Evolutionary conservation across 257 asterid genomes (phyloP).

Genomic region (Solanum clarkiae): DNA sequence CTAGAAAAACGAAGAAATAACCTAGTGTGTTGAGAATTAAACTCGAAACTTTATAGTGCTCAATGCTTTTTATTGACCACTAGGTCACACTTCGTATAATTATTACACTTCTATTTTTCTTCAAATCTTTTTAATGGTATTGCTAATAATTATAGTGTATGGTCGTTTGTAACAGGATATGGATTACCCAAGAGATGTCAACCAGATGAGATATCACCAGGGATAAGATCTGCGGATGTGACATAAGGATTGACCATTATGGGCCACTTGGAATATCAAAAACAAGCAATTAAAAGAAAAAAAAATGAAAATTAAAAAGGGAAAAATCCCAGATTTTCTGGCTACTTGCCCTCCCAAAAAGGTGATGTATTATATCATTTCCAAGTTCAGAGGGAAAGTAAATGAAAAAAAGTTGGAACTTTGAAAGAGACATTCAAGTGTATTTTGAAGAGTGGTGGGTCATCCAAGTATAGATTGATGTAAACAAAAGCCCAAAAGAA

Average conservation of each 20-base stretch:
- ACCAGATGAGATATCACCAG: slow-evolving; percentile 40
- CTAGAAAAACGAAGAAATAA: too few relatives aligned
- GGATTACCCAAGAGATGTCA: slow-evolving; percentile 46
- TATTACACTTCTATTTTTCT: background rate
- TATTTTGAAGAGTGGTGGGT: slow-evolving; percentile 5
- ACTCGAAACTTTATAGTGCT: background rate
- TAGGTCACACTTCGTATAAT: too few relatives aligned
- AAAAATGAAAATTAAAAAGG: background rate
- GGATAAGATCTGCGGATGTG: slow-evolving; percentile 67
- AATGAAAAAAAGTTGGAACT: slow-evolving; percentile 3
- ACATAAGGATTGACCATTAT: slow-evolving; percentile 19
- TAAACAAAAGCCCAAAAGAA: slow-evolving; percentile 4
- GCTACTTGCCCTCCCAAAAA: slow-evolving; percentile 8
- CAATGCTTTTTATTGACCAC: background rate
- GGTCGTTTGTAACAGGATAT: slow-evolving; percentile 47
- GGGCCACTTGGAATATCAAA: slow-evolving; percentile 13
- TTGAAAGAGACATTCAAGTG: slow-evolving; percentile 25
- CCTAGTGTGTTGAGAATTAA: too few relatives aligned
- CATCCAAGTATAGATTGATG: slow-evolving; percentile 11
- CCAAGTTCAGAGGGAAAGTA: background rate
- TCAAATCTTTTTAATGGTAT: background rate
- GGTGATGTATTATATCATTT: background rate
- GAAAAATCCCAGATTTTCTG: slow-evolving; percentile 47
- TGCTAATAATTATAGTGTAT: slow-evolving; percentile 2
- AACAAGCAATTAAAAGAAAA: background rate